Conservation (phyloP, 345 rosid species). For the Eutrema yunnanense region DNA sequence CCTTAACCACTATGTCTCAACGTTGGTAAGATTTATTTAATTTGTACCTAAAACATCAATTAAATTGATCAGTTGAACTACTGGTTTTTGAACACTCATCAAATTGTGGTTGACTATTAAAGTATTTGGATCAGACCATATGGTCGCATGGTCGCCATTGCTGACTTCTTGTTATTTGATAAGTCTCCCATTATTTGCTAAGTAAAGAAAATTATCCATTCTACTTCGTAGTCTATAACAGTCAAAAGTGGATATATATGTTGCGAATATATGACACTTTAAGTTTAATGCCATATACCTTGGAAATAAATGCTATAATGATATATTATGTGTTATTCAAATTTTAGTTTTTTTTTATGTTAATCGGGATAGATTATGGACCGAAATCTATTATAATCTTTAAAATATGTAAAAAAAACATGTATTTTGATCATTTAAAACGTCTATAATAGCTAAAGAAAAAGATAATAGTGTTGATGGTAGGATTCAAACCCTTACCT, state of each 20-base stretch:
- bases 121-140: not conserved
- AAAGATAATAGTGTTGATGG: not conserved
- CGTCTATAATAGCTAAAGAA: not conserved
- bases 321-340: no score
- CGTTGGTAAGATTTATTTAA: not conserved
- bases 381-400: not conserved
- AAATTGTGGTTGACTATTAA: not conserved
- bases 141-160: not conserved
- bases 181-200: not conserved
- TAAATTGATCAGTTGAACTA: not conserved
- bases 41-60: not conserved
- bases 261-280: not conserved
- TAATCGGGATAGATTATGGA: no score
- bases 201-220: not conserved
- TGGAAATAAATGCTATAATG: no score
- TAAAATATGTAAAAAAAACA: not conserved
- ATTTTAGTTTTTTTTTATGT: no score
- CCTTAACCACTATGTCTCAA: no score
- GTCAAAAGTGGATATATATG: not conserved
- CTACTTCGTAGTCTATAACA: not conserved
- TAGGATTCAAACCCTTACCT: not conserved
- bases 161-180: not conserved
- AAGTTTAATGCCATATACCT: not conserved
- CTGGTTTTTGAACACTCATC: not conserved
- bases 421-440: not conserved